A percentile compares a stretch with the other conserved stretches of the same genome.
These are phyloP conservation scores for Thelephora ganbajun DNA, from an alignment of 768 basidiomycete species.

Conservation along the genomic window DNA sequence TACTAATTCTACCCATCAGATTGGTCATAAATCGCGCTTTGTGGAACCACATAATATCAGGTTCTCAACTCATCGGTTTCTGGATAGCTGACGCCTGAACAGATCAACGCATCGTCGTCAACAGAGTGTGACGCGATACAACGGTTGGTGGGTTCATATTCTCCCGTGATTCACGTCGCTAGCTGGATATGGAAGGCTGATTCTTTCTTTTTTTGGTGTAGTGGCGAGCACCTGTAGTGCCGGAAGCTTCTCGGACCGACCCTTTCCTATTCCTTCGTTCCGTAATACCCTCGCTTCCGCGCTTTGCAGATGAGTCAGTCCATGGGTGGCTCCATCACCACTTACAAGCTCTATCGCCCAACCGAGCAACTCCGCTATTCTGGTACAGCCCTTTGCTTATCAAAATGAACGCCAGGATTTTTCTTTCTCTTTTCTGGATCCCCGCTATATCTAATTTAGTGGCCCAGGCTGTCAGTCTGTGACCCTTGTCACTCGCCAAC, in stretches of 20 bases:
- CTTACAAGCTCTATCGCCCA: background rate
- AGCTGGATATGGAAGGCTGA: no score
- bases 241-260: no score
- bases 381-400: no score
- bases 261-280: background rate
- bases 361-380: no score
- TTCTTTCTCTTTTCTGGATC: no score
- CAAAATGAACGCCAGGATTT: no score
- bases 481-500: no score
- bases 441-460: no score
- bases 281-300: background rate
- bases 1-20: conserved; percentile 41
- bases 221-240: no score
- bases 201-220: no score
- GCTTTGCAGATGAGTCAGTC: background rate
- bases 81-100: conserved; percentile 61
- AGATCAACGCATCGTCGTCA: conserved; percentile 71
- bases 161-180: background rate
- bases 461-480: no score
- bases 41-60: background rate
- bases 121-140: conserved; percentile 68
- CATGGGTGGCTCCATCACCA: background rate
- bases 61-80: conserved; percentile 7
- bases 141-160: conserved; percentile 41
- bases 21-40: conserved; percentile 15